Conservation (phyloP, 225 moss, liverwort and hornwort species). For the Climacium dendroides region DNA sequence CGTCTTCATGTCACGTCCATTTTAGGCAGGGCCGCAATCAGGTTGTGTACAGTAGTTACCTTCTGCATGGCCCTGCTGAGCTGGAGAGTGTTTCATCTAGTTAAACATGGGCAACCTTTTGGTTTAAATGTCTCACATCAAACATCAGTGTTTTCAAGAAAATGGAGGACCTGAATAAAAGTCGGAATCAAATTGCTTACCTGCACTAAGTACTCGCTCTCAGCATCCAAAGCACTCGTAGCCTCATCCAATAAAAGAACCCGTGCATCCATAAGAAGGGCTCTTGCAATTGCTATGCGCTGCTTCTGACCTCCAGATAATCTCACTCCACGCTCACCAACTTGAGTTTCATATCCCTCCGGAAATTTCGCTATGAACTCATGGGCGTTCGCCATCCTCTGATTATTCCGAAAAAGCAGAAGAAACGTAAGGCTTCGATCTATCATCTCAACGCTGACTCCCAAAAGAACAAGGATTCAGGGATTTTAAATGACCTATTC, state of each 20-base stretch:
- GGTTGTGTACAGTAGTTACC: too few relatives aligned
- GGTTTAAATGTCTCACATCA: background rate
- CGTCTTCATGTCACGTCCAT: background rate
- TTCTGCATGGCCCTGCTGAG: background rate
- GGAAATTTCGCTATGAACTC: conserved; percentile 71
- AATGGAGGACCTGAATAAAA: background rate
- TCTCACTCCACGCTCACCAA: conserved; percentile 83
- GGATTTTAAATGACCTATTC: background rate
- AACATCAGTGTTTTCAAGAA: background rate
- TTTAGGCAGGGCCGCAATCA: background rate
- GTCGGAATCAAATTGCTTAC: background rate
- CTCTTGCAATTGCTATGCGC: conserved; percentile 85
- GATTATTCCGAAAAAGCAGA: background rate
- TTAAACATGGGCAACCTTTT: background rate
- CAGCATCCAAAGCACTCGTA: conserved; percentile 87
- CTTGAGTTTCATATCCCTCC: conserved; percentile 63
- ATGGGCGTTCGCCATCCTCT: conserved; percentile 63
- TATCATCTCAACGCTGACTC: background rate
- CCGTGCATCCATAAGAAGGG: conserved; percentile 73
- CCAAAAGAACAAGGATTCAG: background rate
- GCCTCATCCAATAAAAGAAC: conserved; percentile 87
- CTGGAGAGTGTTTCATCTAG: background rate
- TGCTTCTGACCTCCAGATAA: conserved; percentile 94
- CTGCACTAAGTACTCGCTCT: conserved; percentile 84
- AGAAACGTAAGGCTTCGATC: background rate